Evolutionary conservation across 495 filamentous ascomycete species (phyloP).

Genomic region (Tirmania nivea): DNA sequence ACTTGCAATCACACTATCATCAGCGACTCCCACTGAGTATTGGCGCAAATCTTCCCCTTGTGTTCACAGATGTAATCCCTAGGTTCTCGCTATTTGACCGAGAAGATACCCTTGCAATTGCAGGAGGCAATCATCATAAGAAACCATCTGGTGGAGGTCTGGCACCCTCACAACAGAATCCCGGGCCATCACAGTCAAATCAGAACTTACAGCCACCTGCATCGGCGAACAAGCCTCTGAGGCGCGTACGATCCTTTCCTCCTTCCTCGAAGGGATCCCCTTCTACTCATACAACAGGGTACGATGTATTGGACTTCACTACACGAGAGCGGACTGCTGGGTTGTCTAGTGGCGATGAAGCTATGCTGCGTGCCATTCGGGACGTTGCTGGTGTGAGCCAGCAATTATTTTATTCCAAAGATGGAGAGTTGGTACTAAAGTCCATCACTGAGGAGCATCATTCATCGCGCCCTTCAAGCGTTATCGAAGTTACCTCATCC

Average conservation of each 20-base stretch:
- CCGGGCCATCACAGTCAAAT: conserved; percentile 7
- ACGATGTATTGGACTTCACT: conserved; percentile 20
- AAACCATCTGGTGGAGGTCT: conserved; percentile 6
- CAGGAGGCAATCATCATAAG: conserved; percentile 17
- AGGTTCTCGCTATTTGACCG: conserved; percentile 19
- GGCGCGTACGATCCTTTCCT: conserved; percentile 18
- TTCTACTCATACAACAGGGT: conserved; percentile 18
- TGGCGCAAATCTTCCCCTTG: conserved; percentile 18
- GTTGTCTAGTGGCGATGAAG: conserved; percentile 17
- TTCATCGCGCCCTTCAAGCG: conserved; percentile 16
- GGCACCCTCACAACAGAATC: not conserved
- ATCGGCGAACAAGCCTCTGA: conserved; percentile 7
- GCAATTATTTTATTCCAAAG: conserved; percentile 19
- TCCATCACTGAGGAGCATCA: conserved; percentile 17
- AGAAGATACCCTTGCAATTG: conserved; percentile 18
- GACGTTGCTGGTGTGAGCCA: conserved; percentile 20
- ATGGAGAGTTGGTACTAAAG: conserved; percentile 19
- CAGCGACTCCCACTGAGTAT: conserved; percentile 19
- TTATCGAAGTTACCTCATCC: conserved; percentile 17
- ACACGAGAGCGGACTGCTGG: conserved; percentile 19
- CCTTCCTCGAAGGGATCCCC: conserved; percentile 10
- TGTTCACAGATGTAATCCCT: conserved; percentile 18
- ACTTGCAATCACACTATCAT: conserved; percentile 19
- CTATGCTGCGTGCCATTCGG: conserved; percentile 18
- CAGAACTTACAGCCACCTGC: conserved; percentile 15